Evolutionary conservation across 1,284 basidiomycete species (phyloP), one percentile per base, ranked within the genome.

Genomic region (Fomitopsis schrenkii): DNA sequence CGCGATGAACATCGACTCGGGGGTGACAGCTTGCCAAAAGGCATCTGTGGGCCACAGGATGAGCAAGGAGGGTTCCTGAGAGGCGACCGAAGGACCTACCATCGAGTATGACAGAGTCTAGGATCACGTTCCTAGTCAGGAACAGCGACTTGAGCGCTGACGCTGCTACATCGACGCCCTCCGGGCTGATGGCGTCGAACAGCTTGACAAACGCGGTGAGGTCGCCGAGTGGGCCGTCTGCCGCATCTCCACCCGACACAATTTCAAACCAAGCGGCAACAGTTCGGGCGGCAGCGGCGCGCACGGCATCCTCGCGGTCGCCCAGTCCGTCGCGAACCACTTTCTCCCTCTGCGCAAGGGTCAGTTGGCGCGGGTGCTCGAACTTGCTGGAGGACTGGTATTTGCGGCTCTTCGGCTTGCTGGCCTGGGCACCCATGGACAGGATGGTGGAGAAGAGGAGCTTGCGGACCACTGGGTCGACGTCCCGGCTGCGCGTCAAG

Each of bases 251-350:
- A 3, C 54, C 56, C 14, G 42, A 40, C 8, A 58, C 19, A 14
- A 38, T 50, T 26, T 63, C 64, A 42, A 61, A 62, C 92, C 92
- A 95, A 12, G 80, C 80, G 0, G 82, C 83, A 19, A 94, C 77
- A 65, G 95, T 81, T 56, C 86, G 88, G 2, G 85, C 88, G 0
- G 91, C 88, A 0, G 94, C 92, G 35, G 87, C 82, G 40, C 90
- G 80, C 5, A 97, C 95, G 26, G 76, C 80, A 0, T 85, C 83
- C 65, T 97, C 94, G 48, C 94, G 80, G 72, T 97, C 95, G 0
- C 91, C 89, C 12, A 97, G 79, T 0, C 95, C 95, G 65, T 90
- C 86, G 55, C 85, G 83, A n/a, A 94, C 83, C 8, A 93, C 78
- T 59, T 85, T 79, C 68, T 93, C 90, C 19, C 93, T 82, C 71